Evolutionary conservation across 1,284 basidiomycete genomes (phyloP).

Genomic region (Microbotryum scabiosae): DNA sequence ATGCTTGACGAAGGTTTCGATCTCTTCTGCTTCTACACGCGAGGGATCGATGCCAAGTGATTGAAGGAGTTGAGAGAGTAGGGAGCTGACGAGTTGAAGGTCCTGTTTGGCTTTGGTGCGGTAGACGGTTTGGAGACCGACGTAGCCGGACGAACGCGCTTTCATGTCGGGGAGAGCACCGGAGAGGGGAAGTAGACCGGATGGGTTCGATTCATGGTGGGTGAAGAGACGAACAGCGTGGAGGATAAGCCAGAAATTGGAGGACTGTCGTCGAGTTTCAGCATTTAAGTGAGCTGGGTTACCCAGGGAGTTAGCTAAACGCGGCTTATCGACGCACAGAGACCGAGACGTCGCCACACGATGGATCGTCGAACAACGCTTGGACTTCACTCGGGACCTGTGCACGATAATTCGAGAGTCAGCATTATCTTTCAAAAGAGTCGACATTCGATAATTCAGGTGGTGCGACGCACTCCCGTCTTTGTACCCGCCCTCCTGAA

Average conservation of each 20-base stretch:
- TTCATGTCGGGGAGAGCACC: slow-evolving; percentile 91
- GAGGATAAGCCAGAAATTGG: slow-evolving; percentile 81
- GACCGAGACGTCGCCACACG: slow-evolving; percentile 43
- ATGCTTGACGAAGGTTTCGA: slow-evolving; percentile 85
- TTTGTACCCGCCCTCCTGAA: slow-evolving; percentile 43
- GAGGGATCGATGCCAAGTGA: slow-evolving; percentile 35
- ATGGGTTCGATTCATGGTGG: slow-evolving; percentile 48
- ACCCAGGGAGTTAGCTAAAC: too few species aligned
- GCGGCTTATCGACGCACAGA: slow-evolving; percentile 35
- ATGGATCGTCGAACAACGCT: slow-evolving; percentile 57
- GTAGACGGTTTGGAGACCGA: slow-evolving; percentile 69
- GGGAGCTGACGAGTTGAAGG: slow-evolving; percentile 42
- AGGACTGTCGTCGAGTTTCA: slow-evolving; percentile 38
- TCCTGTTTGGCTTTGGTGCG: slow-evolving; percentile 62
- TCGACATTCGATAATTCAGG: neutral
- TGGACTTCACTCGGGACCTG: slow-evolving; percentile 60
- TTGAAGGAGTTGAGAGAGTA: slow-evolving; percentile 38
- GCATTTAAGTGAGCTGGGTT: too few species aligned
- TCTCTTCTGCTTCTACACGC: slow-evolving; percentile 46
- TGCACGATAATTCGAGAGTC: neutral
- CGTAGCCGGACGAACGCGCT: slow-evolving; percentile 73
- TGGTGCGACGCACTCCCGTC: slow-evolving; percentile 60
- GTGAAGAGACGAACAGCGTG: slow-evolving; percentile 57
- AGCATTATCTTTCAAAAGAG: neutral
- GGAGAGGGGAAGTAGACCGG: slow-evolving; percentile 50